Conservation (phyloP, 2,329 filamentous ascomycete species). For the Aquanectria penicillioides region DNA sequence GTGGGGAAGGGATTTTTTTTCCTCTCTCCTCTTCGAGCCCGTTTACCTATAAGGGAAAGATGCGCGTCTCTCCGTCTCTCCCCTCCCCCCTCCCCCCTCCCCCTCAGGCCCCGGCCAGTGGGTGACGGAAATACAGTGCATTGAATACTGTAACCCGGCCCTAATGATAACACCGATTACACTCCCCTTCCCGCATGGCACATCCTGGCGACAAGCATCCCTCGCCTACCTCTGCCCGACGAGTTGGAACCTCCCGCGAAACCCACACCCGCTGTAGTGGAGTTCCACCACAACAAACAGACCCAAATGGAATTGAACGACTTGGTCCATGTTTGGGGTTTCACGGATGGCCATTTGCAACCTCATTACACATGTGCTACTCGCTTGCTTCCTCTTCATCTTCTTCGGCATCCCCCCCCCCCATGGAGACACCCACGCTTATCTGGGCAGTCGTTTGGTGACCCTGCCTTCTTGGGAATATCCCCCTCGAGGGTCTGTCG, state of each 20-base stretch:
- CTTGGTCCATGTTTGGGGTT: neutral
- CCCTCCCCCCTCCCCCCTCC: too few species aligned
- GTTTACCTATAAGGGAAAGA: too few species aligned
- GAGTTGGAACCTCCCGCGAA: constrained; percentile 24
- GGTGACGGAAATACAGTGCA: constrained; percentile 7
- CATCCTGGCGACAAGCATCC: constrained; percentile 22
- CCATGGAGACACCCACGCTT: neutral
- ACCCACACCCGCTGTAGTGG: constrained; percentile 11
- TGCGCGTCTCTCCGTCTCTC: too few species aligned
- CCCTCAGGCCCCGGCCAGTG: too few species aligned
- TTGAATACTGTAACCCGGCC: neutral
- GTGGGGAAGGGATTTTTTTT: neutral
- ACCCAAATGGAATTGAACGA: neutral
- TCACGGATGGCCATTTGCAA: too few species aligned
- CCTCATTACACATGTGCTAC: neutral
- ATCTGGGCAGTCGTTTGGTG: neutral
- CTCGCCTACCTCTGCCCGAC: constrained; percentile 20
- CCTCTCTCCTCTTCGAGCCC: neutral
- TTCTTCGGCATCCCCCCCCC: neutral
- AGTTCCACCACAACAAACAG: neutral
- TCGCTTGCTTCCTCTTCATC: neutral
- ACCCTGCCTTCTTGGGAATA: neutral
- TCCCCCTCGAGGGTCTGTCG: constrained; percentile 10
- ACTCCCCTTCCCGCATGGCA: constrained; percentile 12
- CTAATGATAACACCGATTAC: neutral